A percentile compares a stretch with the other conserved stretches of the same genome.
Evolutionary conservation across 768 basidiomycete species (phyloP).

Genomic region (Dentipellis sp.): DNA sequence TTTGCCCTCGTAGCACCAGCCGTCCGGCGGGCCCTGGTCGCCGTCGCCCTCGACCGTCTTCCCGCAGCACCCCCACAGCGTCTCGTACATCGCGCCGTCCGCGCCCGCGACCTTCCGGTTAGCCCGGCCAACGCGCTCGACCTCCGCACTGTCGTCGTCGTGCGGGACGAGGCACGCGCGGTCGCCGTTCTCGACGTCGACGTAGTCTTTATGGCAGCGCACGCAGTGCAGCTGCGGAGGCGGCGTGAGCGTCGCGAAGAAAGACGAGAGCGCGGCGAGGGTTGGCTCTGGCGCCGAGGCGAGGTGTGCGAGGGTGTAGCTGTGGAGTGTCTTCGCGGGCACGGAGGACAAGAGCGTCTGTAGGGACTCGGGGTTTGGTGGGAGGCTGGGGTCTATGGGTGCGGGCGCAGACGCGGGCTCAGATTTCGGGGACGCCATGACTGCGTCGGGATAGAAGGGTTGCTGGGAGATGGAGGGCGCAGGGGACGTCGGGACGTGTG

Average conservation of each 20-base stretch:
- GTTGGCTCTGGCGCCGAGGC: slow-evolving; percentile 26
- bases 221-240: slow-evolving; percentile 68
- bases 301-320: slow-evolving; percentile 49
- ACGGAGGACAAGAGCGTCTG: slow-evolving; percentile 45
- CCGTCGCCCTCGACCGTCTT: slow-evolving; percentile 66
- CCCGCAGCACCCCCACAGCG: slow-evolving; percentile 69
- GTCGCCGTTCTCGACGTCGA: slow-evolving; percentile 68
- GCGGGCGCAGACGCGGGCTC: no score
- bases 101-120: slow-evolving; percentile 19
- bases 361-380: slow-evolving; percentile 27
- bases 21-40: slow-evolving; percentile 76
- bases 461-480: neutral
- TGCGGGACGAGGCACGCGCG: slow-evolving; percentile 61
- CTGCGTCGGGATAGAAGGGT: neutral
- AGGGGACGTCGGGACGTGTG: neutral
- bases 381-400: slow-evolving; percentile 1
- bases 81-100: slow-evolving; percentile 31
- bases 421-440: neutral
- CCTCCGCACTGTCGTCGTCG: slow-evolving; percentile 73
- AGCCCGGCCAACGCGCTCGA: slow-evolving; percentile 45
- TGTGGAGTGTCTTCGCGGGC: slow-evolving; percentile 58
- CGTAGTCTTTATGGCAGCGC: slow-evolving; percentile 63
- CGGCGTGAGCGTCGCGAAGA: slow-evolving; percentile 54
- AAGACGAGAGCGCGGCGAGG: slow-evolving; percentile 39
- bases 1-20: slow-evolving; percentile 80